A percentile compares a stretch with the other conserved stretches of the same genome.
Conservation (phyloP, 1,284 basidiomycete species). For the Cerrena zonata region DNA sequence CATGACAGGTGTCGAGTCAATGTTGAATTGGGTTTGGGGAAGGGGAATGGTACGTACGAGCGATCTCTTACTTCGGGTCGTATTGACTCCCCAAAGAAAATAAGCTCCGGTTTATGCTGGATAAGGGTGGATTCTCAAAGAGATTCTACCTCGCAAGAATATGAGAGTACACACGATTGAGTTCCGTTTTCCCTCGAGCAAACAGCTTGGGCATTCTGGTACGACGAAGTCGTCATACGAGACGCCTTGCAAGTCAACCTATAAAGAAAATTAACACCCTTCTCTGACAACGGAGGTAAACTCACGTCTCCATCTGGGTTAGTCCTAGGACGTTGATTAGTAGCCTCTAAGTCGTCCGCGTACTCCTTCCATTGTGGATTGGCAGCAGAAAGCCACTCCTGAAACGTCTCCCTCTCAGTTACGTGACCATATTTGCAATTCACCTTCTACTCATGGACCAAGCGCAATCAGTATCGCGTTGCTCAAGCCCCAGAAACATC, state of each 20-base stretch:
- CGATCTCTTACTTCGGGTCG: slow-evolving; percentile 52
- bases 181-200: slow-evolving; percentile 47
- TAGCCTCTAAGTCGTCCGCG: slow-evolving; percentile 60
- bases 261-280: slow-evolving; percentile 1
- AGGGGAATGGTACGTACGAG: slow-evolving; percentile 71
- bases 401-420: slow-evolving; percentile 65
- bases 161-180: slow-evolving; percentile 39
- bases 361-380: slow-evolving; percentile 81
- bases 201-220: slow-evolving; percentile 68
- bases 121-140: slow-evolving; percentile 4
- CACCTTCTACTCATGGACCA: slow-evolving; percentile 47
- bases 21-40: too few species aligned
- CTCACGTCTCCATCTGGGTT: slow-evolving; percentile 89
- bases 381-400: slow-evolving; percentile 60
- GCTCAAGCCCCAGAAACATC: too few species aligned
- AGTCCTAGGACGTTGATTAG: slow-evolving; percentile 62
- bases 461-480: slow-evolving; percentile 6
- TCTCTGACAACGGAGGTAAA: slow-evolving; percentile 9
- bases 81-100: slow-evolving; percentile 88
- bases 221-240: slow-evolving; percentile 75
- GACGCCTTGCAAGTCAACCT: slow-evolving; percentile 79
- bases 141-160: slow-evolving; percentile 5
- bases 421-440: slow-evolving; percentile 69
- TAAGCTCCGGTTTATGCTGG: slow-evolving; percentile 77
- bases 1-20: not conserved